A percentile compares a stretch with the other conserved stretches of the same genome.
Evolutionary conservation across 306 rosid genomes (phyloP).

Genomic region (Sindora glabra): DNA sequence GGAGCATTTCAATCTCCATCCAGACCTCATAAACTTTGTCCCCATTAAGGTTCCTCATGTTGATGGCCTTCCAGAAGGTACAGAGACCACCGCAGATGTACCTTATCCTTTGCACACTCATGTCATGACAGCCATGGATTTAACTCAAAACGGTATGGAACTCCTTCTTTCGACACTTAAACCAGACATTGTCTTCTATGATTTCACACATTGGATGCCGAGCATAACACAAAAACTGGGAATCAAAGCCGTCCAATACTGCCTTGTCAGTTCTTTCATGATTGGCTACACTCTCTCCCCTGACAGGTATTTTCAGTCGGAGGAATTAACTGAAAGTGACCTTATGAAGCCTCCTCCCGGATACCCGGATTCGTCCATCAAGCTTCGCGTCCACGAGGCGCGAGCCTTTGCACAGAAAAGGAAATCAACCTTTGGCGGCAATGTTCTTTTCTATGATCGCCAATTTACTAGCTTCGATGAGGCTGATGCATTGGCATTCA

Average conservation of each 20-base stretch:
- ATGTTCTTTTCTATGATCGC: slow-evolving; percentile 20
- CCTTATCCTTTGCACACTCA: neutral
- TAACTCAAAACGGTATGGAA: neutral
- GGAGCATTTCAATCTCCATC: neutral
- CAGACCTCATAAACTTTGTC: neutral
- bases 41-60: slow-evolving; percentile 1
- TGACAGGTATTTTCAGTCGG: neutral
- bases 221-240: neutral
- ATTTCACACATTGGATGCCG: neutral
- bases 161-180: neutral
- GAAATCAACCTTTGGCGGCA: neutral
- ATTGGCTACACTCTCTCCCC: slow-evolving; percentile 10
- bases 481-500: slow-evolving; percentile 18
- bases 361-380: slow-evolving; percentile 20
- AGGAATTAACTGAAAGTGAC: neutral
- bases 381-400: slow-evolving; percentile 15
- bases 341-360: slow-evolving; percentile 26
- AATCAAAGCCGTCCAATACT: slow-evolving; percentile 11
- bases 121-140: neutral
- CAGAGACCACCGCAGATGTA: slow-evolving; percentile 8
- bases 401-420: neutral
- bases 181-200: slow-evolving; percentile 7
- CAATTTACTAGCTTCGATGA: neutral
- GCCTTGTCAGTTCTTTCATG: slow-evolving; percentile 4
- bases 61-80: slow-evolving; percentile 5